A percentile compares a stretch with the other conserved stretches of the same genome.
These are phyloP conservation scores for Chlamydomonas sp. DNA, from an alignment of 139 green algal genomes.

Conservation along the genomic window DNA sequence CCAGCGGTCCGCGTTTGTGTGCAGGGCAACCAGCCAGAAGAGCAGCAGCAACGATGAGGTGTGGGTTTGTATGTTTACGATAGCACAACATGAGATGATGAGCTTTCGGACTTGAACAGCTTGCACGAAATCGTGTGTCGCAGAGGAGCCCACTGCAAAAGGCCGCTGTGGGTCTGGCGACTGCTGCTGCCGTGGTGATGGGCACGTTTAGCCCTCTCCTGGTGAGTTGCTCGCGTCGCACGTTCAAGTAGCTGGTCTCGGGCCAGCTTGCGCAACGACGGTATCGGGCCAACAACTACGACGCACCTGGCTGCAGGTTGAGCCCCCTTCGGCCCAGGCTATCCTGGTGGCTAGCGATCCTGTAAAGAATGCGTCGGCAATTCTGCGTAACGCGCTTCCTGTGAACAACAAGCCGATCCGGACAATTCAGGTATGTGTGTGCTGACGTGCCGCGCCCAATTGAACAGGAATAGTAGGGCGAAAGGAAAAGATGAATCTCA, in stretches of 20 bases:
- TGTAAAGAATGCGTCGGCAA: constrained; percentile 90
- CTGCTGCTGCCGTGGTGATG: constrained; percentile 26
- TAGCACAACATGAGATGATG: background rate
- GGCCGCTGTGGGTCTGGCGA: constrained; percentile 28
- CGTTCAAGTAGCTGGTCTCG: background rate
- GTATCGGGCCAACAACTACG: too few species aligned
- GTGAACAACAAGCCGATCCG: constrained; percentile 94
- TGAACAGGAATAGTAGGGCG: too few species aligned
- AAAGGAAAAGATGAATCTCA: too few species aligned
- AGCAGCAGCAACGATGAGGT: background rate
- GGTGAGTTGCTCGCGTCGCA: background rate
- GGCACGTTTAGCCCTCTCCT: constrained; percentile 27
- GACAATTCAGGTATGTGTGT: constrained; percentile 75
- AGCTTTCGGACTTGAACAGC: background rate
- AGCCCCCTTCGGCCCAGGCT: constrained; percentile 25
- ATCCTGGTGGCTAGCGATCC: constrained; percentile 54
- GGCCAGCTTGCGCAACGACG: background rate
- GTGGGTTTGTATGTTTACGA: background rate
- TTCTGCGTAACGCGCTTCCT: constrained; percentile 95
- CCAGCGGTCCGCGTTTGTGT: background rate
- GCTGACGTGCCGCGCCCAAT: too few species aligned
- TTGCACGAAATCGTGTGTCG: background rate
- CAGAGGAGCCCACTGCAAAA: constrained; percentile 6
- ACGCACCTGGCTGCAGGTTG: background rate
- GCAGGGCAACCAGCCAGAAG: constrained; percentile 5